Conservation (phyloP, 23 red algal genomes). For the Cyanidioschyzon merolae region DNA sequence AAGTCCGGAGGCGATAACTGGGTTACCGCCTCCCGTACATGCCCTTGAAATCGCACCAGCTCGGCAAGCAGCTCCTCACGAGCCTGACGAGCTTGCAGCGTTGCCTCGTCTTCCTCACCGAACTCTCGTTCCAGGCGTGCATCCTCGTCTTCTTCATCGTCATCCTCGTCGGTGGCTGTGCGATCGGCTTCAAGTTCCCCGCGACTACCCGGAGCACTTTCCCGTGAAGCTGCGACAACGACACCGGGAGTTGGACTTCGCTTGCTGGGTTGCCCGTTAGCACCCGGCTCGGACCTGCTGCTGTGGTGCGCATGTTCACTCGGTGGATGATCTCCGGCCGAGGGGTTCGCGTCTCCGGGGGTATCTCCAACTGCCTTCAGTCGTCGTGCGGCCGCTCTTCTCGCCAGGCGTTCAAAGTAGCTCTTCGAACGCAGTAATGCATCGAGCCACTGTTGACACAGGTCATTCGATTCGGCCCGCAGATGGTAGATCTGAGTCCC, state of each 20-base stretch:
- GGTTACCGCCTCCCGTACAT: not conserved
- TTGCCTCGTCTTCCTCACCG: conserved; percentile 4
- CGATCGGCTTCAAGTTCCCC: not conserved
- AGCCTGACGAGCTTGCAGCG: not conserved
- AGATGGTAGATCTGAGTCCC: conserved; percentile 66
- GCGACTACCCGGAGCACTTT: not conserved
- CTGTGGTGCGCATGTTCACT: not conserved
- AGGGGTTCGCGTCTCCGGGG: not conserved
- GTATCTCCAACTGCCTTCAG: not conserved
- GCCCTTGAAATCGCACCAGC: conserved; percentile 9
- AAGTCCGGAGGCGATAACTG: not conserved
- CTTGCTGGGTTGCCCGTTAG: not conserved
- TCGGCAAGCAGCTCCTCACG: conserved; percentile 23
- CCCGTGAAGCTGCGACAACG: not conserved
- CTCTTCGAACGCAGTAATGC: conserved; percentile 42
- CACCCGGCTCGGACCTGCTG: not conserved
- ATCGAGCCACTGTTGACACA: conserved; percentile 75
- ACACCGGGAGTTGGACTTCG: not conserved
- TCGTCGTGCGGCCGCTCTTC: conserved; percentile 36
- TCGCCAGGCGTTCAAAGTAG: conserved; percentile 52
- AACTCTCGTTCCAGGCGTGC: not conserved
- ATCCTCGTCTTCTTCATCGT: not conserved
- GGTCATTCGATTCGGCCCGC: conserved; percentile 40
- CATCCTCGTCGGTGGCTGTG: not conserved
- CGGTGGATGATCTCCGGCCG: not conserved